Percentiles rank a stretch among this genome's conserved stretches.
Evolutionary conservation across 257 asterid species (phyloP).

Genomic region (Fraxinus pennsylvanica): DNA sequence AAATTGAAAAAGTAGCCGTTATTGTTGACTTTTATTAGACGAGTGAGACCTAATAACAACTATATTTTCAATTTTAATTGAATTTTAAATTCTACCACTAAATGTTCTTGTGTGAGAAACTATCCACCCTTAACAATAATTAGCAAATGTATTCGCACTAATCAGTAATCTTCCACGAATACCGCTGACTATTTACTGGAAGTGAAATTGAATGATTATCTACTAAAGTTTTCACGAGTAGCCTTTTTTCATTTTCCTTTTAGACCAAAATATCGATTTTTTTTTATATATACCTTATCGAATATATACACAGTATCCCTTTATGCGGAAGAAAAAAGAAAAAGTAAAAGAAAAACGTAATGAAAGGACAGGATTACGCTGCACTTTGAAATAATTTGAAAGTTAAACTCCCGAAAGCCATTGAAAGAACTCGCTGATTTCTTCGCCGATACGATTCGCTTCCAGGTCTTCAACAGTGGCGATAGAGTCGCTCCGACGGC

Average conservation of each 20-base stretch:
- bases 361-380: conserved; percentile 39
- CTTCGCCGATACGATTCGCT: conserved; percentile 79
- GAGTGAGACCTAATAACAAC: too few species aligned
- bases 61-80: too few species aligned
- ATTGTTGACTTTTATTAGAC: too few species aligned
- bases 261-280: too few species aligned
- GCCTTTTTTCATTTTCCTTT: background rate
- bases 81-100: too few species aligned
- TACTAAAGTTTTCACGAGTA: background rate
- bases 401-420: conserved; percentile 81
- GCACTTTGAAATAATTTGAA: conserved; percentile 34
- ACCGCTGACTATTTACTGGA: background rate
- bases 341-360: background rate
- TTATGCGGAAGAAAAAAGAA: background rate
- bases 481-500: conserved; percentile 61
- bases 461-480: conserved; percentile 67
- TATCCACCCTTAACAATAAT: too few species aligned
- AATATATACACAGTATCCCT: background rate
- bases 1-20: too few species aligned
- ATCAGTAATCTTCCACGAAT: background rate
- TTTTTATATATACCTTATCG: background rate
- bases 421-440: conserved; percentile 83
- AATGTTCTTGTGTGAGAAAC: too few species aligned
- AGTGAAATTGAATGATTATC: background rate
- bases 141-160: too few species aligned